Percentiles rank a stretch among this genome's conserved stretches.
Conservation (phyloP, 495 filamentous ascomycete genomes). For the Aspergillus funiculosus region DNA sequence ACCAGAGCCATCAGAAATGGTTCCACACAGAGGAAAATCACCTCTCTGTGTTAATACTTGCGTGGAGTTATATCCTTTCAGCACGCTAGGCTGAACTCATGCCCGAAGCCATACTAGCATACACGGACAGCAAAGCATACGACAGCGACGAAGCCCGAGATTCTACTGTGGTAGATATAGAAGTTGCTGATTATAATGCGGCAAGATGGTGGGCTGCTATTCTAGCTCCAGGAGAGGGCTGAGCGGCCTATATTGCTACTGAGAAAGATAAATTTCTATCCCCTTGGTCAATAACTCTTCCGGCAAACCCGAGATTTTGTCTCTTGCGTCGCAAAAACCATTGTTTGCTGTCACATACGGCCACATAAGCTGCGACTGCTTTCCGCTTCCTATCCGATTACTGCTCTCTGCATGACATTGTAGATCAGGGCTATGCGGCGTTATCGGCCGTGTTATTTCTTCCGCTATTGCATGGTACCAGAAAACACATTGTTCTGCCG, state of each 20-base stretch:
- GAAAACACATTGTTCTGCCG: not conserved
- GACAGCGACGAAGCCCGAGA: not conserved
- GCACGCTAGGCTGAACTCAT: constrained; percentile 1
- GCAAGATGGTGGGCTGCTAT: constrained; percentile 8
- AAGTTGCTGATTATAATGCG: not conserved
- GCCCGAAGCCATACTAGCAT: constrained; percentile 3
- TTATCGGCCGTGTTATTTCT: constrained; percentile 6
- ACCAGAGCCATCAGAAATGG: constrained; percentile 1
- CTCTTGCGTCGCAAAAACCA: not conserved
- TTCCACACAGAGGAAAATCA: not conserved
- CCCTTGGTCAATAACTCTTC: constrained; percentile 9
- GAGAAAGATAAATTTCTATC: not conserved
- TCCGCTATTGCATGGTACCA: not conserved
- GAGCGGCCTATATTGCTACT: not conserved
- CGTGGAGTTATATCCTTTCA: constrained; percentile 7
- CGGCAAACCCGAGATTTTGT: not conserved
- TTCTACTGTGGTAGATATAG: constrained; percentile 8
- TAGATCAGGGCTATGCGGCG: constrained; percentile 7
- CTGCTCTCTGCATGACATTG: constrained; percentile 1
- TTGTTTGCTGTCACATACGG: not conserved
- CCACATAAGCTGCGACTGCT: not conserved
- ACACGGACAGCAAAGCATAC: constrained; percentile 6
- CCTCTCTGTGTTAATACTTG: not conserved
- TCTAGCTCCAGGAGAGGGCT: constrained; percentile 1
- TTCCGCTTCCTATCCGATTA: constrained; percentile 3